These are phyloP conservation scores for Ganoderma lingzhi DNA, from an alignment of 1,284 basidiomycete species.

Conservation along the genomic window DNA sequence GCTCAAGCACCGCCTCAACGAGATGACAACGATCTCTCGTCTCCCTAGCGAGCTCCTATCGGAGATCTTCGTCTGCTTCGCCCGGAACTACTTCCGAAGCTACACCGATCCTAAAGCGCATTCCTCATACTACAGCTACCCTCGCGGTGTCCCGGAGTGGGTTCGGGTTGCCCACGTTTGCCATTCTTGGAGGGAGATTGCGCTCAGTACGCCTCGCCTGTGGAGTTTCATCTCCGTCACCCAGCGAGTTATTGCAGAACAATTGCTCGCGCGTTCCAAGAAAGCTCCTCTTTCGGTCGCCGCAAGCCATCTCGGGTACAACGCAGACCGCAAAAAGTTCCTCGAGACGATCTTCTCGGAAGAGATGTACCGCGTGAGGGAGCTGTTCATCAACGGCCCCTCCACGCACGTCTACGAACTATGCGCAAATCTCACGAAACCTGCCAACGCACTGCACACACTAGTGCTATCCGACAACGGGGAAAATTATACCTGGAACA, in stretches of 20 bases:
- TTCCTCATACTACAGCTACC: background rate
- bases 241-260: conserved; percentile 1
- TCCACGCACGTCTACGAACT: conserved; percentile 9
- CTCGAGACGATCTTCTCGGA: conserved; percentile 12
- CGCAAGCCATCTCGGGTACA: background rate
- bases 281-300: conserved; percentile 17
- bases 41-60: conserved; percentile 27
- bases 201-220: conserved; percentile 22
- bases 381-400: conserved; percentile 12
- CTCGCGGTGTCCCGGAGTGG: conserved; percentile 9
- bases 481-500: background rate
- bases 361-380: conserved; percentile 8
- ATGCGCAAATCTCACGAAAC: conserved; percentile 11
- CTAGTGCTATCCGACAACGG: conserved; percentile 12
- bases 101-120: conserved; percentile 3
- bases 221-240: conserved; percentile 25
- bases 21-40: conserved; percentile 19
- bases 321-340: background rate
- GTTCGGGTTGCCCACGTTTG: conserved; percentile 25
- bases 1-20: conserved; percentile 24
- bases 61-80: conserved; percentile 24
- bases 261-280: conserved; percentile 23
- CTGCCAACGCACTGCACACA: conserved; percentile 14
- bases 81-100: background rate
- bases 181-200: conserved; percentile 24